Conservation (phyloP, 352 stramenopile species). For the Pythium myriotylum region DNA sequence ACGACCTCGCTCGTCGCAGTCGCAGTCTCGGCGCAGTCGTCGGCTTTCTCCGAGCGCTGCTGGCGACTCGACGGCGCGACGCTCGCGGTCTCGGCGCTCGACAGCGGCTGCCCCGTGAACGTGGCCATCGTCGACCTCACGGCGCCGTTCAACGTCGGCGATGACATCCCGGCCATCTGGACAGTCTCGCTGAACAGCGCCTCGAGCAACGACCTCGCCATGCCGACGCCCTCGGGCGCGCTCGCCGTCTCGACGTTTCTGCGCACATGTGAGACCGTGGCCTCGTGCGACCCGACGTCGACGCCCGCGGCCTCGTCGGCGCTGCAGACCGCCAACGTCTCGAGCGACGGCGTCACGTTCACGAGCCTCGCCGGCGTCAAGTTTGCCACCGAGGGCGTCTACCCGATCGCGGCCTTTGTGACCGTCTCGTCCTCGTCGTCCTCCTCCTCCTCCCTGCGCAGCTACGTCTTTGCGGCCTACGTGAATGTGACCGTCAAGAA, state of each 20-base stretch:
- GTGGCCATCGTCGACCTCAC: slow-evolving; percentile 39
- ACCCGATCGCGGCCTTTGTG: slow-evolving; percentile 52
- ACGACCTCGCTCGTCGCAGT: too few relatives aligned
- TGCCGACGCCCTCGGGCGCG: slow-evolving; percentile 29
- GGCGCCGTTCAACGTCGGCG: slow-evolving; percentile 36
- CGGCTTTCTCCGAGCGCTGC: slow-evolving; percentile 12
- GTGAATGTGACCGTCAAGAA: slow-evolving; percentile 40
- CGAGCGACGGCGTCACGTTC: slow-evolving; percentile 40
- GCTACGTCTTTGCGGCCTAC: slow-evolving; percentile 60
- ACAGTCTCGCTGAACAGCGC: slow-evolving; percentile 32
- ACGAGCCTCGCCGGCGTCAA: slow-evolving; percentile 37
- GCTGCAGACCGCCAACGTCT: slow-evolving; percentile 50
- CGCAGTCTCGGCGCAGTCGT: too few relatives aligned
- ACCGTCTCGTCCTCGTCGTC: too few relatives aligned
- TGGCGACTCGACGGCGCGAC: slow-evolving; percentile 9
- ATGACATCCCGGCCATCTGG: slow-evolving; percentile 53
- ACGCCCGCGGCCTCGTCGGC: slow-evolving; percentile 24
- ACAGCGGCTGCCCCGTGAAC: slow-evolving; percentile 20
- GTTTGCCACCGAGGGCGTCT: slow-evolving; percentile 39
- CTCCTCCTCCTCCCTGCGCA: too few relatives aligned
- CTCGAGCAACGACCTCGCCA: slow-evolving; percentile 43
- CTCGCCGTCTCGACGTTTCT: slow-evolving; percentile 55
- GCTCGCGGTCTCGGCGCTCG: not conserved
- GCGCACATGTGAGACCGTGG: slow-evolving; percentile 36
- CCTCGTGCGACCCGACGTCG: slow-evolving; percentile 41